Base-by-base conservation (phyloP, 306 rosid species). In the Astragalus glycyphyllos region DNA sequence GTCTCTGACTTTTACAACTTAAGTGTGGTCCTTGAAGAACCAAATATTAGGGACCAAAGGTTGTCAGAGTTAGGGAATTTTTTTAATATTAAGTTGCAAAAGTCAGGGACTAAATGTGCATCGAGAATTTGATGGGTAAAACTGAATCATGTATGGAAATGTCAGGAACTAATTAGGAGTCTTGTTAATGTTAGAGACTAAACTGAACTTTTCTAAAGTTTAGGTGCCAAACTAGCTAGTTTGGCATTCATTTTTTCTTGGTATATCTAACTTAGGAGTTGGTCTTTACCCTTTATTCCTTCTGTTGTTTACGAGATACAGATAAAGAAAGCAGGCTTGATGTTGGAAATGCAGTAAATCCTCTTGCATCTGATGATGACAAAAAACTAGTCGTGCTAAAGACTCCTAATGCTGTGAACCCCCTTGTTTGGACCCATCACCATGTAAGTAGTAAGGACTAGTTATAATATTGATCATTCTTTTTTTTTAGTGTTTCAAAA, bases 331-430 rank as follows among this genome's bases (percentile, higher is more conserved):
- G 65, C 75, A 89, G 81, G 73, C 86, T 89, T 12, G 88, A 85
- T 42, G 90, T 85, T 45, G 92, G 86, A 79, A 90, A 90, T 71
- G 90, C 92, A 4, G 83, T 84, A 53, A 85, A 89, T 80, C 95
- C 98, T 55, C 64, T 68, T 49, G 88, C 81, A 56, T 54, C 86
- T 11, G 87, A 86, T 2, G 86, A 88, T 76, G 98, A 93, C 83
- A 88, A 72, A 37, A 93, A 83, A 76, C 90, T 93, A 63, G 87
- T 84, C 1, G 80, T 90, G 54, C 87, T 88, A 57, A 93, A 90
- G 94, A 85, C 81, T 73, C 92, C 98, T 41, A 93, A 93, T 81
- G 90, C 96, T 7, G 85, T 93, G 32, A 93, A 93, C 75, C 98
- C 98, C 5, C 94, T 90, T 58, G 84, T 90, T 55, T 93, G 90